phyloP scores from a whole-genome alignment of 345 rosid species.

The Geranium rotundifolium region DNA sequence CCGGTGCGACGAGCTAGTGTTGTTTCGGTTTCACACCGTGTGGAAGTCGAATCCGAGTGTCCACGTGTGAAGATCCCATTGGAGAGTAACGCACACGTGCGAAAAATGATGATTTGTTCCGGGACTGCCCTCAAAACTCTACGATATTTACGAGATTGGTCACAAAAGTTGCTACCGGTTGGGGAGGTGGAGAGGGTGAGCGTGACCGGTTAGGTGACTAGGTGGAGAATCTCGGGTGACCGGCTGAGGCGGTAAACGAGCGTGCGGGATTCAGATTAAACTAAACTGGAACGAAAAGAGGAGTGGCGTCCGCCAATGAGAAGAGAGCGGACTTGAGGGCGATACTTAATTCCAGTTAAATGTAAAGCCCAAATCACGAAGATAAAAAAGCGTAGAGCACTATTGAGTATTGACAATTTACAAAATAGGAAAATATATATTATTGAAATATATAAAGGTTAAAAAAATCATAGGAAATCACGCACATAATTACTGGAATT shows the following conservation, averaged over 20 bases:
- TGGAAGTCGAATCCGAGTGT: too few relatives aligned
- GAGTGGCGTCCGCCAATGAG: slow-evolving; percentile 42
- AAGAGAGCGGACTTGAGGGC: slow-evolving; percentile 35
- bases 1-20: too few relatives aligned
- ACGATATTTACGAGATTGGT: too few relatives aligned
- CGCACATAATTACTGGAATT: too few relatives aligned
- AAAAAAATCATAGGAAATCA: too few relatives aligned
- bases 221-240: slow-evolving; percentile 10
- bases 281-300: slow-evolving; percentile 14
- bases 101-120: too few relatives aligned
- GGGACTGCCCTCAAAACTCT: too few relatives aligned
- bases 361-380: background rate
- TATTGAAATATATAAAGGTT: too few relatives aligned
- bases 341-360: slow-evolving; percentile 32
- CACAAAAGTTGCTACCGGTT: slow-evolving; percentile 16
- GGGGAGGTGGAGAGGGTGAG: slow-evolving; percentile 25
- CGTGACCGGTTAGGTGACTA: slow-evolving; percentile 17
- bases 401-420: slow-evolving; percentile 3
- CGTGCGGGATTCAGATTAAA: slow-evolving; percentile 24
- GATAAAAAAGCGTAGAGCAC: slow-evolving; percentile 17
- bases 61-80: too few relatives aligned
- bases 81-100: too few relatives aligned
- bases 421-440: too few relatives aligned
- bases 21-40: too few relatives aligned
- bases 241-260: slow-evolving; percentile 34